Evolutionary conservation across 2,329 filamentous ascomycete genomes (phyloP).

Genomic region (Calonectria hongkongensis): DNA sequence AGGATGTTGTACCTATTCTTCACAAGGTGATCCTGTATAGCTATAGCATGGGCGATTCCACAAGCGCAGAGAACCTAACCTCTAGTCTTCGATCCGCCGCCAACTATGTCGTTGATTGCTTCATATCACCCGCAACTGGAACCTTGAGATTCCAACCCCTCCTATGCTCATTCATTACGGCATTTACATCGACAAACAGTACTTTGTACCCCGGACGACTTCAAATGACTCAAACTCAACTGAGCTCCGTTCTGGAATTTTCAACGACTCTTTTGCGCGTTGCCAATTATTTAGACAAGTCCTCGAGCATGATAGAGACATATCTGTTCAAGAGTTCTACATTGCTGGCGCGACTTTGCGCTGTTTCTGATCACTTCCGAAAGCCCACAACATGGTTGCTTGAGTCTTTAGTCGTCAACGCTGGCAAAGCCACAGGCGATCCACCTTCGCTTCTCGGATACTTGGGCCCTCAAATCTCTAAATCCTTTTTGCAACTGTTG

Average conservation of each 20-base stretch:
- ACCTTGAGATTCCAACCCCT: constrained; percentile 86
- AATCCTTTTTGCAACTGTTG: constrained; percentile 87
- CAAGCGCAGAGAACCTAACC: constrained; percentile 68
- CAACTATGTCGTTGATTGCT: constrained; percentile 84
- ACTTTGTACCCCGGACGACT: constrained; percentile 76
- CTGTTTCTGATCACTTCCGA: constrained; percentile 79
- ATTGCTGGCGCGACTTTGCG: constrained; percentile 85
- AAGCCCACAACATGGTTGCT: constrained; percentile 81
- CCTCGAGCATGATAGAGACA: constrained; percentile 81
- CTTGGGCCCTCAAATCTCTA: constrained; percentile 87
- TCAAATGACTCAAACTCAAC: constrained; percentile 76
- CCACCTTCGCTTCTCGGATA: constrained; percentile 96
- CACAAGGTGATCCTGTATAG: constrained; percentile 82
- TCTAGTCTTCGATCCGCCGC: constrained; percentile 83
- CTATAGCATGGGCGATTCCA: constrained; percentile 82
- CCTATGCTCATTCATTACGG: constrained; percentile 77
- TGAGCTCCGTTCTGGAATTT: constrained; percentile 78
- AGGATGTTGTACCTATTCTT: constrained; percentile 81
- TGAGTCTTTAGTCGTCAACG: constrained; percentile 82
- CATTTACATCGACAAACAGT: constrained; percentile 70
- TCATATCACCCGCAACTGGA: constrained; percentile 81
- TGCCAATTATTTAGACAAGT: constrained; percentile 77
- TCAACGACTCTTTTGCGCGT: constrained; percentile 82
- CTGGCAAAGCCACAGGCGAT: constrained; percentile 80
- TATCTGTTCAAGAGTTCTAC: constrained; percentile 89